Conservation (phyloP, 1,284 basidiomycete genomes). For the Papiliotrema terrestris region DNA sequence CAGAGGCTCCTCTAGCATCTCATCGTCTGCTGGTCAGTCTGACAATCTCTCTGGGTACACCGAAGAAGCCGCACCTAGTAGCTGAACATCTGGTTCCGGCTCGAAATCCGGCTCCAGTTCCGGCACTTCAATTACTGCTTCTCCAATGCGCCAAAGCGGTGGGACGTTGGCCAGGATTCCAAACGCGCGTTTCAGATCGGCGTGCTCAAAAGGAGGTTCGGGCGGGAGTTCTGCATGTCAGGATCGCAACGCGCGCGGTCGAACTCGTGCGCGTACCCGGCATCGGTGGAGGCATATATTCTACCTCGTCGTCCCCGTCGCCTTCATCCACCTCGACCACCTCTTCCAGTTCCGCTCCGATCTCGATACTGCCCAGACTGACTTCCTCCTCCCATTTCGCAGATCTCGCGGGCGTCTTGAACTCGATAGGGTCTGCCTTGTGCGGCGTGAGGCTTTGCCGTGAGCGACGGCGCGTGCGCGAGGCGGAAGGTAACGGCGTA, state of each 20-base stretch:
- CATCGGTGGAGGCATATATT: constrained; percentile 37
- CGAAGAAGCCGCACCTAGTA: constrained; percentile 15
- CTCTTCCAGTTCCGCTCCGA: constrained; percentile 12
- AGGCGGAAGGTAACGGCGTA: constrained; percentile 38
- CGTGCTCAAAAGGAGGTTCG: constrained; percentile 20
- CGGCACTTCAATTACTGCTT: constrained; percentile 4
- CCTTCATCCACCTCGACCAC: constrained; percentile 18
- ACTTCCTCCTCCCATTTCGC: constrained; percentile 38
- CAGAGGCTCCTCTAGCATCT: constrained; percentile 28
- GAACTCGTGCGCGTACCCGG: constrained; percentile 16
- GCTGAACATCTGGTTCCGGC: background rate
- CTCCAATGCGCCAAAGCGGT: constrained; percentile 16
- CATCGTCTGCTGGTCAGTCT: constrained; percentile 15
- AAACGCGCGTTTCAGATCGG: constrained; percentile 17
- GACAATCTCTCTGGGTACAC: too few relatives aligned
- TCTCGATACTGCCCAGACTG: constrained; percentile 29
- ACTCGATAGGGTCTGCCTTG: constrained; percentile 1
- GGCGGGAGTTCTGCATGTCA: constrained; percentile 19
- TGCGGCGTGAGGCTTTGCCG: constrained; percentile 19
- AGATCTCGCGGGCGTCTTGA: constrained; percentile 23
- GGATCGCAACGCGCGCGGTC: background rate
- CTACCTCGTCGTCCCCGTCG: constrained; percentile 26
- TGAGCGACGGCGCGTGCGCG: constrained; percentile 28
- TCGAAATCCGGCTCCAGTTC: constrained; percentile 3
- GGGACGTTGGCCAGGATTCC: constrained; percentile 16